These are phyloP conservation scores for Exophiala sp. DNA, from an alignment of 2,329 filamentous ascomycete genomes.

Conservation along the genomic window DNA sequence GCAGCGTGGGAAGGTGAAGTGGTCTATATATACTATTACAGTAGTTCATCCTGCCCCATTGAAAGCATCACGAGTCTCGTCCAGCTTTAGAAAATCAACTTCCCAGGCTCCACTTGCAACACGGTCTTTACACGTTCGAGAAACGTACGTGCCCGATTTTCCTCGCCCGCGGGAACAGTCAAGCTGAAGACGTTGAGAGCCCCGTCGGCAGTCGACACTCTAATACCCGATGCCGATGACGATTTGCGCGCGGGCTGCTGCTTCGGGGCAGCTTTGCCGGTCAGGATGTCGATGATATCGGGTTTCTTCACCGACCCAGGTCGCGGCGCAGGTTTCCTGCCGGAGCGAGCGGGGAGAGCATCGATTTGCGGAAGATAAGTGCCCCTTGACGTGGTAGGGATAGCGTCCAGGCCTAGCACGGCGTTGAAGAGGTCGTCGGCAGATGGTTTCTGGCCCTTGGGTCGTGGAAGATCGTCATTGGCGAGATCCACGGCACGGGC, in stretches of 20 bases:
- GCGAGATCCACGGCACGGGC: constrained; percentile 76
- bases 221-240: background rate
- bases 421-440: constrained; percentile 84
- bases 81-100: constrained; percentile 53
- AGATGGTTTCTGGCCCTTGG: constrained; percentile 59
- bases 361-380: constrained; percentile 68
- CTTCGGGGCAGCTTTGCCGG: constrained; percentile 42
- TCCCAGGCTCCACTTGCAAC: constrained; percentile 71
- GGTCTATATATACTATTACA: background rate
- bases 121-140: constrained; percentile 79
- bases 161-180: constrained; percentile 70
- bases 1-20: background rate
- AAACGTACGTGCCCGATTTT: constrained; percentile 74
- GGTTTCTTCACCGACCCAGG: constrained; percentile 42
- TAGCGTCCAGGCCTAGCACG: constrained; percentile 64
- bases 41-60: background rate
- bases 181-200: constrained; percentile 76
- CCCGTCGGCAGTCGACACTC: constrained; percentile 42
- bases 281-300: constrained; percentile 80
- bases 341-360: constrained; percentile 41
- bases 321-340: constrained; percentile 4
- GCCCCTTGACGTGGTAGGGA: constrained; percentile 51
- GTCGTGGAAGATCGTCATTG: constrained; percentile 74
- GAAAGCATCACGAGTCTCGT: background rate
- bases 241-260: constrained; percentile 26